Evolutionary conservation across 169 alveolate genomes (phyloP), one percentile per base, ranked within the genome.

Genomic region (Plasmodium relictum): DNA sequence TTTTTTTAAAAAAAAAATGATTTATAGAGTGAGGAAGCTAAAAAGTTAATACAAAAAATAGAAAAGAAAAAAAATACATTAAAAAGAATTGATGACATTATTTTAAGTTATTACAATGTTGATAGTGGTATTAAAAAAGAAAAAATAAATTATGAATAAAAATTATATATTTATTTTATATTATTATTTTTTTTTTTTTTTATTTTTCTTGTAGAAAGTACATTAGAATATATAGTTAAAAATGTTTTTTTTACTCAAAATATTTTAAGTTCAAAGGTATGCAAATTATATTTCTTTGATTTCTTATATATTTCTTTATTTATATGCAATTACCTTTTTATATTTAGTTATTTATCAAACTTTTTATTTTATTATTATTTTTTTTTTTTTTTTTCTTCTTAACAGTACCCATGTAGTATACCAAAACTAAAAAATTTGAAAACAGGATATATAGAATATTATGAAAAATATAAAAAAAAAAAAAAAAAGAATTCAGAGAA

Each of bases 1-100:
- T 56, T 54, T 54, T n/a, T 56, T 24, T 66, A 48, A 85, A 24
- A 0, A 39, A 16, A 22, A 42, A 39, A 59, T 37, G 31, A 26
- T 69, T 61, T 56, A 42, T 83, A 89, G 93, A 61, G 72, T 59
- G 94, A 92, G 10, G 95, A 94, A 62, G 95, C 95, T 24, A 52
- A 62, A 65, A 89, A 87, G 18, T 42, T 89, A 58, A 90, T 92
- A 16, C 70, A 59, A 59, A 88, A 89, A 73, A 50, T 90, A 12
- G 91, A 94, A 37, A 88, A 78, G 63, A 88, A 91, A 48, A 88
- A 92, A 50, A 92, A 73, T 41, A 92, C 94, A 22, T 87, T 94
- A 16, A 65, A 52, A 80, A 59, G 88, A 37, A 93, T 90, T 39
- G 96, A 94, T 63, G 88, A 90, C 50, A 91, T 93, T 9, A 71